Evolutionary conservation across 371 early-diverging fungal species (phyloP).

Genomic region (Blakeslea trispora): DNA sequence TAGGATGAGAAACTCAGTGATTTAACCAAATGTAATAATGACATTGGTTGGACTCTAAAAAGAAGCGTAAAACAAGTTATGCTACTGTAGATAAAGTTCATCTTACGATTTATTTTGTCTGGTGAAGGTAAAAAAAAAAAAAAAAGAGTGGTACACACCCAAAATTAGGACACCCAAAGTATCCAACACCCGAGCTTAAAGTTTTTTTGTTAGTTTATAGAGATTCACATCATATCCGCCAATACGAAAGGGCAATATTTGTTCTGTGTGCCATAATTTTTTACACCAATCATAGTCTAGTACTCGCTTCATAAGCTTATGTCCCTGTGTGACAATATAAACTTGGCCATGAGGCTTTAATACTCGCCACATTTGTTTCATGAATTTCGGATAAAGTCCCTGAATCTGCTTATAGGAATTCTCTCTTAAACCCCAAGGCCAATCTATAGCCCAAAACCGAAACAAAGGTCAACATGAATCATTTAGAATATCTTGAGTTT

Average conservation of each 20-base stretch:
- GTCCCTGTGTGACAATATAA: constrained; percentile 49
- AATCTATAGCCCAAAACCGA: constrained; percentile 27
- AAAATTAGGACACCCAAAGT: too few relatives aligned
- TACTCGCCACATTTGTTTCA: constrained; percentile 37
- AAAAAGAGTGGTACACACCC: too few relatives aligned
- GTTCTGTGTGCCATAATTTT: constrained; percentile 32
- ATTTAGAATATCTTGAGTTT: too few relatives aligned
- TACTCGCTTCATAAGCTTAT: constrained; percentile 40
- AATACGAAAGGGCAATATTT: constrained; percentile 33
- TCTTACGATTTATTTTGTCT: too few relatives aligned
- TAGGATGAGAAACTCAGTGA: too few relatives aligned
- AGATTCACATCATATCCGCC: constrained; percentile 44
- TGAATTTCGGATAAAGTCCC: constrained; percentile 48
- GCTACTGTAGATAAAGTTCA: too few relatives aligned
- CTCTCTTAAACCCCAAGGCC: constrained; percentile 53
- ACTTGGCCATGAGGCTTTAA: constrained; percentile 36
- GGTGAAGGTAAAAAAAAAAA: too few relatives aligned
- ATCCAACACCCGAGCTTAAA: too few relatives aligned
- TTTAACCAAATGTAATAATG: too few relatives aligned
- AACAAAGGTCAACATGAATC: neutral
- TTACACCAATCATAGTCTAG: constrained; percentile 41
- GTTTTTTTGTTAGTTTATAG: constrained; percentile 36
- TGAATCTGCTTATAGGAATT: constrained; percentile 35
- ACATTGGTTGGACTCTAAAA: too few relatives aligned
- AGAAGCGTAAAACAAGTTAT: too few relatives aligned